Evolutionary conservation across 106 monocot genomes (phyloP), one percentile per base, ranked within the genome.

Genomic region (Acorus calamus): DNA sequence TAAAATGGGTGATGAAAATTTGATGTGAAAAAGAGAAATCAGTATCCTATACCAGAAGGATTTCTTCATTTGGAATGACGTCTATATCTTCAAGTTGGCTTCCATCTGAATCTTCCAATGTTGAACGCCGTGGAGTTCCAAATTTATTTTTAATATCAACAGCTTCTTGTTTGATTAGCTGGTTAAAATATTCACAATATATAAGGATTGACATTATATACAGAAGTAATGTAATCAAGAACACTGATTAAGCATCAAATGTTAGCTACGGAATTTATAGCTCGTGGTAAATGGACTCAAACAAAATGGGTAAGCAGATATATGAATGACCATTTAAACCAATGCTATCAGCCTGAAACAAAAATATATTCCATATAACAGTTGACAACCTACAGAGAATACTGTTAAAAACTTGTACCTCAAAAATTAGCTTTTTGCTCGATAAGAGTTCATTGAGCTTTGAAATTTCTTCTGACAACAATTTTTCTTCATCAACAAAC

Each of bases 31-130:
- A n/a, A n/a, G n/a, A 10, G 4, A 76, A 69, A 3, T n/a, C 28
- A 28, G 46, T 12, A 47, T 11, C 14, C 3, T 64, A 55, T 75
- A 98, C 98, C 85, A 98, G 65, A 78, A 98, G 92, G 77, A 98
- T 98, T 75, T 92, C 88, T 68, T 92, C 92, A 57, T 98, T 98
- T 59, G 98, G 85, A 49, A 98, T 92, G 51, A 92, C 81, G 85
- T 98, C 98, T 49, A 92, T 80, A 46, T 98, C 98, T 10, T 88
- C 92, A 61, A 98, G 73, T 68, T 85, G 80, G 72, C 79, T 75
- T 55, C 73, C 85, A 66, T 63, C 75, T 56, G 76, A 71, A 74
- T 88, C 98, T 71, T 85, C 92, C 62, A 98, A 70, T 4, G 58
- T 7, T 77, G 98, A 92, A 6, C 83, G 71, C 49, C 98, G 83